Base-by-base conservation (phyloP, 495 filamentous ascomycete genomes). In the Echria macrotheca region DNA sequence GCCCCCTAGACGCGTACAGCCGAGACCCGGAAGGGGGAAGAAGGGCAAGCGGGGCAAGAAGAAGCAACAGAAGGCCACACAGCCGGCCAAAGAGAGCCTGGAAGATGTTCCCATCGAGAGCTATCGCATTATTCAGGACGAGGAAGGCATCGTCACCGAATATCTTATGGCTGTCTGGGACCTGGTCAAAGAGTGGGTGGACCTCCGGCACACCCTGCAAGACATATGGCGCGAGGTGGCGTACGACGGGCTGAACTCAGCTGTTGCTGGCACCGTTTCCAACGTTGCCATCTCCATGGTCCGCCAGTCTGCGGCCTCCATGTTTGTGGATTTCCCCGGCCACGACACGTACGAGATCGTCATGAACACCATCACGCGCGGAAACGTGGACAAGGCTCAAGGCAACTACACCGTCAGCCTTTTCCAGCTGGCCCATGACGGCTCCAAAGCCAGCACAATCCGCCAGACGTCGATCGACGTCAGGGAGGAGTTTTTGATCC, bases 141-240 rank as follows among this genome's bases (percentile, higher is more conserved):
- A n/a, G 3, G 41, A 49, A 2, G 47, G 43, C 18, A 35, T 53
- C 22, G 17, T 58, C 3, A 64, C 64, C 8, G 65, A 71, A 22
- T 72, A 71, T 53, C 48, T 69, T 14, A 60, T 73, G 56, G 69
- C 70, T 19, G 64, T 64, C n/a, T 66, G 64, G 37, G 57, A 53
- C 5, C 35, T 72, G 10, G 14, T 64, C 31, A 21, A 23, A 9
- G 49, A 73, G 25, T 67, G 59, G 61, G 43, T 49, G 3, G 44
- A 61, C 5, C 60, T 73, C 23, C 64, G 70, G 29, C 12, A 44
- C 21, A 61, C 65, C 31, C 19, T 75, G 29, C 71, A 73, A 43
- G 53, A 44, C 7, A n/a, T 67, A 12, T 77, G 73, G 74, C 62
- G 48, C 12, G 59, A 76, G n/a, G 68, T 72, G 28, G 68, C 71